These are phyloP conservation scores for Rosa persica DNA, from an alignment of 306 rosid genomes.

Conservation along the genomic window DNA sequence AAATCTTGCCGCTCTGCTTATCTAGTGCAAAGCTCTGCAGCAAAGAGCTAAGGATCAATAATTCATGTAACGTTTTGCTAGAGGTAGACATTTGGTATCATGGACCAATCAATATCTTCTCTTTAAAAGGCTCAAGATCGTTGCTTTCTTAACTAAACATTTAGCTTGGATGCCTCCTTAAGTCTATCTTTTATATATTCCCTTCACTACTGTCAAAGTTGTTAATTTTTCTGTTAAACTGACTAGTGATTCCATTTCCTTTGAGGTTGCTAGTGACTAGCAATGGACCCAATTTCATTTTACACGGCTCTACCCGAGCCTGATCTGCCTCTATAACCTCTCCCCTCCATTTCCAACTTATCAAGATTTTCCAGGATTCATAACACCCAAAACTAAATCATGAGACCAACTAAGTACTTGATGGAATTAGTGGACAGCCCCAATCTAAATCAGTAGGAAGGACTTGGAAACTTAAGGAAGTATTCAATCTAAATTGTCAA, in stretches of 20 bases:
- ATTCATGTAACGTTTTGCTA: neutral
- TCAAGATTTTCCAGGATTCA: neutral
- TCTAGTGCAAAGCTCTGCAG: slow-evolving; percentile 44
- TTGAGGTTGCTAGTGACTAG: neutral
- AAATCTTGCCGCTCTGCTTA: slow-evolving; percentile 40
- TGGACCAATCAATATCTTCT: no score
- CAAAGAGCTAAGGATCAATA: neutral
- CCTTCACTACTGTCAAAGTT: no score
- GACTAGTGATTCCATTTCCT: neutral
- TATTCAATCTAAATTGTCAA: no score
- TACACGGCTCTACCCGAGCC: neutral
- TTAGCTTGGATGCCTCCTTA: neutral
- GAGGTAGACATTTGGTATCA: neutral
- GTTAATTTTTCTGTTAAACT: no score
- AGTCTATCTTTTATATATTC: neutral
- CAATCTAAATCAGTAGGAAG: no score
- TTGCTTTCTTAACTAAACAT: neutral
- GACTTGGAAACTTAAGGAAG: no score
- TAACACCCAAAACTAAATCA: neutral
- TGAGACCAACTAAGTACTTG: no score
- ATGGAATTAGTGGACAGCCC: no score
- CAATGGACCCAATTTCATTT: neutral
- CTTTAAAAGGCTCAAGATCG: neutral
- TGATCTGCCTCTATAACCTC: neutral
- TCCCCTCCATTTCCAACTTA: neutral